Conservation (phyloP, 176 grass and related monocot genomes). For the Pharus latifolius region DNA sequence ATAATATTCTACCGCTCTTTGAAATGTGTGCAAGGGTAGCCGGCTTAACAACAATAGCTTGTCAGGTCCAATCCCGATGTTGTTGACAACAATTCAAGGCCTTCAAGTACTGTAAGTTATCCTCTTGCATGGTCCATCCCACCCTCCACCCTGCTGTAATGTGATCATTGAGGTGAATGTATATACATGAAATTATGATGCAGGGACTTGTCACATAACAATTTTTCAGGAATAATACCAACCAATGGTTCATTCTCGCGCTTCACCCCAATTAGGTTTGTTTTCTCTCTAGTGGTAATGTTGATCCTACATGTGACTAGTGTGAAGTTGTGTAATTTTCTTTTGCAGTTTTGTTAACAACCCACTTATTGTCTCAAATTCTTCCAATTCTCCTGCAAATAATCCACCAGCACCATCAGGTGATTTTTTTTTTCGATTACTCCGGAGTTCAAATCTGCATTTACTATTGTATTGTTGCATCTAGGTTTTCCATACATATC, state of each 20-base stretch:
- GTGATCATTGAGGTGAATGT: background rate
- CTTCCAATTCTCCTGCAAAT: slow-evolving; percentile 9
- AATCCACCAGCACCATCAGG: slow-evolving; percentile 3
- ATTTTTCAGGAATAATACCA: slow-evolving; percentile 28
- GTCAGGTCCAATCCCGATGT: slow-evolving; percentile 14
- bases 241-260: slow-evolving; percentile 31
- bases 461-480: background rate
- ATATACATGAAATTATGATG: background rate
- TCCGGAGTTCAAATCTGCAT: background rate
- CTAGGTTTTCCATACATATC: background rate
- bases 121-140: too few species aligned
- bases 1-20: background rate
- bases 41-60: slow-evolving; percentile 45
- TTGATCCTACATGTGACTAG: background rate
- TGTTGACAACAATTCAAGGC: slow-evolving; percentile 17
- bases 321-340: background rate
- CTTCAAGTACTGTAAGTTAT: slow-evolving; percentile 42
- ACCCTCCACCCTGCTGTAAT: background rate
- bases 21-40: slow-evolving; percentile 17
- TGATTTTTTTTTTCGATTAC: background rate
- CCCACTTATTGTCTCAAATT: background rate
- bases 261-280: slow-evolving; percentile 41
- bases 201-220: slow-evolving; percentile 41
- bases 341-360: slow-evolving; percentile 32
- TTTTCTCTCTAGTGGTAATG: background rate